These are phyloP conservation scores for Yamadazyma sp. DNA, from an alignment of 805 yeast species.

Conservation along the genomic window DNA sequence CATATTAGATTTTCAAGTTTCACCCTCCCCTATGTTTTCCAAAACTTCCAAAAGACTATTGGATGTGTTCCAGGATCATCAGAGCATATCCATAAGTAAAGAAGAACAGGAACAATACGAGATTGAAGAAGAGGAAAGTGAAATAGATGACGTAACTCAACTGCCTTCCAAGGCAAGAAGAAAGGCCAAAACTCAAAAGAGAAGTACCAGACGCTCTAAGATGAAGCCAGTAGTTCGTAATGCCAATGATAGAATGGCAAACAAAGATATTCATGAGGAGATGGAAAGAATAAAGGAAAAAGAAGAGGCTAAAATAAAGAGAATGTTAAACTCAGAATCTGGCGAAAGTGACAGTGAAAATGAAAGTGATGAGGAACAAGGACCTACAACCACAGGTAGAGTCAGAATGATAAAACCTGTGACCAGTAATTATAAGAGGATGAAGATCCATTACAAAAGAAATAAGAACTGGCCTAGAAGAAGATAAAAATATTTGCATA, in stretches of 20 bases:
- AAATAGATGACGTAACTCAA: constrained; percentile 1
- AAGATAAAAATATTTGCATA: constrained; percentile 17
- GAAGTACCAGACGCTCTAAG: constrained; percentile 51
- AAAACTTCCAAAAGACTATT: constrained; percentile 26
- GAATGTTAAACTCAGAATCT: constrained; percentile 19
- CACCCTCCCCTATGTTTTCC: constrained; percentile 32
- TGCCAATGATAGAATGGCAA: constrained; percentile 27
- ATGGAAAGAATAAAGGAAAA: constrained; percentile 32
- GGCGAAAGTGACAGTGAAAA: constrained; percentile 7
- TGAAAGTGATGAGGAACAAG: constrained; percentile 13
- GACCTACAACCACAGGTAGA: constrained; percentile 4
- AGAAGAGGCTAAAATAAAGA: constrained; percentile 17
- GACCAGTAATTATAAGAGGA: constrained; percentile 50
- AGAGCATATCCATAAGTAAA: constrained; percentile 22
- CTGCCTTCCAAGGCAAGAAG: constrained; percentile 9
- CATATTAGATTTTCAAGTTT: constrained; percentile 27
- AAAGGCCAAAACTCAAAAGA: constrained; percentile 45
- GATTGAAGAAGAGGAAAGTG: constrained; percentile 8
- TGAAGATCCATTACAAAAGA: constrained; percentile 46
- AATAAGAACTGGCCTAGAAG: constrained; percentile 22
- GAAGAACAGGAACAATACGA: constrained; percentile 14
- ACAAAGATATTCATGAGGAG: constrained; percentile 41
- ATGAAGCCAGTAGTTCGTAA: constrained; percentile 37
- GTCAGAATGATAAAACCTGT: constrained; percentile 27
- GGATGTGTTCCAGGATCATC: constrained; percentile 46